phyloP scores from a whole-genome alignment of 2,329 filamentous ascomycete species.

The Podosphaera xanthii region DNA sequence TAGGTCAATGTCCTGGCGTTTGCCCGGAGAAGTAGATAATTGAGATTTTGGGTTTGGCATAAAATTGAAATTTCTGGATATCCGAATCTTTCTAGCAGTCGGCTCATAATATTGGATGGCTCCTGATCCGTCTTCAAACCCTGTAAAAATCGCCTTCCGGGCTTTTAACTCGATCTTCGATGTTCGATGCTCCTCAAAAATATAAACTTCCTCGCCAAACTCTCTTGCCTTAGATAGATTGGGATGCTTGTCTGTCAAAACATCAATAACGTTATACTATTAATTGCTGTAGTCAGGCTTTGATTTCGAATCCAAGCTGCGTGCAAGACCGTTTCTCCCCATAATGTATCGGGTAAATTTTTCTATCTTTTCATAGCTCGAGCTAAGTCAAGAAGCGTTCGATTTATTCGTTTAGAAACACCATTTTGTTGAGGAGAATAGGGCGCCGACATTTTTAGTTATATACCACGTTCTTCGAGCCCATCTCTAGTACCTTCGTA shows the following conservation, averaged over 20 bases:
- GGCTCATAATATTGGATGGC: background rate
- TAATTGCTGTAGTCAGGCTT: background rate
- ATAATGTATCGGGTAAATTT: background rate
- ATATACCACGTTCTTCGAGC: background rate
- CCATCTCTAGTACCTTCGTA: background rate
- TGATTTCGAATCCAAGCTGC: background rate
- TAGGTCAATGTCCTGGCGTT: no score
- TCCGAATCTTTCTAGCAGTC: background rate
- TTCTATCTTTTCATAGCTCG: background rate
- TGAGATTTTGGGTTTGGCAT: background rate
- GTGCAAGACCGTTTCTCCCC: background rate
- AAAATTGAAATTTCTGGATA: background rate
- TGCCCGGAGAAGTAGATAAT: no score
- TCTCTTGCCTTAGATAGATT: background rate
- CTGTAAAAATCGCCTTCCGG: background rate
- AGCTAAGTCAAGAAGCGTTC: background rate
- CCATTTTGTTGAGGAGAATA: slow-evolving; percentile 1
- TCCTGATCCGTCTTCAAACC: background rate
- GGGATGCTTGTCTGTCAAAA: background rate
- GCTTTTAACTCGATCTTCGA: background rate
- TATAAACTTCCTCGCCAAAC: background rate
- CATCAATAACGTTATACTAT: background rate
- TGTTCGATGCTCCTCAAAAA: background rate
- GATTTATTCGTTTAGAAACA: background rate
- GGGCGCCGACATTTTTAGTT: background rate